phyloP scores from a whole-genome alignment of 2,329 filamentous ascomycete species.

The Talaromyces sp. region DNA sequence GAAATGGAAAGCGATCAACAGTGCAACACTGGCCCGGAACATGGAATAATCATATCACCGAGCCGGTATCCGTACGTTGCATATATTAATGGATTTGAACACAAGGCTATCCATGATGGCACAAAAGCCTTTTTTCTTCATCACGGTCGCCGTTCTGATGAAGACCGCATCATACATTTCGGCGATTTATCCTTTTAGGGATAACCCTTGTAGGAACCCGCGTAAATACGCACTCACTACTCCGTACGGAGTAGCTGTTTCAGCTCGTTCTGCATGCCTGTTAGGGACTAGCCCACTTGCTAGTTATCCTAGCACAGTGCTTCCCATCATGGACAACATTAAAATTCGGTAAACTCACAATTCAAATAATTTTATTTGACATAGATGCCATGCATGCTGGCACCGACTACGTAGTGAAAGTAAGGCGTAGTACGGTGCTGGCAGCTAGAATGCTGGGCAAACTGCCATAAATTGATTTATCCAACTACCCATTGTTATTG shows the following conservation, averaged over 20 bases:
- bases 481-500: neutral
- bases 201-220: too few relatives aligned
- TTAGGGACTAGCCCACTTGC: neutral
- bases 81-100: neutral
- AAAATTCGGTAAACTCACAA: too few relatives aligned
- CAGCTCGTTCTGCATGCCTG: neutral
- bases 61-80: neutral
- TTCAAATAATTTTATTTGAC: too few relatives aligned
- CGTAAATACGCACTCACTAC: neutral
- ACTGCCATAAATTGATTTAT: neutral
- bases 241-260: neutral
- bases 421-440: too few relatives aligned
- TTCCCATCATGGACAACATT: neutral
- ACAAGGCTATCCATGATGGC: neutral
- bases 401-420: too few relatives aligned
- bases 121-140: neutral
- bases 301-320: neutral
- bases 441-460: neutral
- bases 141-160: neutral
- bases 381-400: too few relatives aligned
- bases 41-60: too few relatives aligned
- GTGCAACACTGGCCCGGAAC: neutral
- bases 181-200: neutral
- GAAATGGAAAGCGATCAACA: neutral
- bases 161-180: neutral